Evolutionary conservation across 176 grass and related monocot genomes (phyloP).

Genomic region (Cenchrus fungigraminus): DNA sequence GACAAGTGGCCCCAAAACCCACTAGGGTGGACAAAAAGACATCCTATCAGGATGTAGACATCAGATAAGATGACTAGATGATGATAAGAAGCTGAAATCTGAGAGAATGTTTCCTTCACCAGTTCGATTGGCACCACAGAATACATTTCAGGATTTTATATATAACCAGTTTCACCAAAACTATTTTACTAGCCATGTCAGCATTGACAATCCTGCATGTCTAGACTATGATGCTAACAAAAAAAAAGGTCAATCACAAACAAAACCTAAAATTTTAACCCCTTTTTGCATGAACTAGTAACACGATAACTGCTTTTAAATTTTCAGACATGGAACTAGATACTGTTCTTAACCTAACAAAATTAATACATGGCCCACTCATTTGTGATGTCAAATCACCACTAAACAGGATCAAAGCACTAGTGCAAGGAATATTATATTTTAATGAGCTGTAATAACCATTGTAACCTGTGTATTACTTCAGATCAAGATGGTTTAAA

Average conservation of each 20-base stretch:
- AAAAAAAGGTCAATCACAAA: background rate
- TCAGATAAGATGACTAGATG: constrained; percentile 37
- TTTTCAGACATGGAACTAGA: background rate
- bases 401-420: background rate
- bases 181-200: background rate
- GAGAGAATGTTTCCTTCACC: background rate
- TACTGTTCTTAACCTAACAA: background rate
- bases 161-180: constrained; percentile 5
- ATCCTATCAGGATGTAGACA: constrained; percentile 49
- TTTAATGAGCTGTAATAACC: background rate
- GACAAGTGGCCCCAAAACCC: constrained; percentile 3
- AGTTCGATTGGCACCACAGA: constrained; percentile 13
- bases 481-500: background rate
- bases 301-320: background rate
- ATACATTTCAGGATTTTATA: background rate
- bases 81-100: constrained; percentile 19
- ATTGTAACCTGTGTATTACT: background rate
- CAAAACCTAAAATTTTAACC: background rate
- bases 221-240: background rate
- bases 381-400: background rate
- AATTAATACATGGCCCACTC: background rate
- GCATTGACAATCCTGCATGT: background rate
- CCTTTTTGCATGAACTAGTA: background rate
- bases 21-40: constrained; percentile 15
- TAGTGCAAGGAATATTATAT: background rate